Conservation (phyloP, 331 rosid genomes). For the Quercus phellos region DNA sequence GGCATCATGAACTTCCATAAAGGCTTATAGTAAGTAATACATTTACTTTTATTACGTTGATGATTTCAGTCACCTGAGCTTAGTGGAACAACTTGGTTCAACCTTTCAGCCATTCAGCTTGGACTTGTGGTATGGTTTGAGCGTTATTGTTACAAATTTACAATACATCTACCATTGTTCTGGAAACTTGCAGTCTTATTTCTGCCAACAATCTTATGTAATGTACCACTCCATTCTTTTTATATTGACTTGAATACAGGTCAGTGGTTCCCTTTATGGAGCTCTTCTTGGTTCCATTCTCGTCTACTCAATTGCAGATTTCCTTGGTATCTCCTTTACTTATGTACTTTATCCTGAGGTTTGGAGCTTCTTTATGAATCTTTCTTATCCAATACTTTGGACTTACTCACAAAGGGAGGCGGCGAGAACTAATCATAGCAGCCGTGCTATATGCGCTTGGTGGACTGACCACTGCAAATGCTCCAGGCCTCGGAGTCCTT, state of each 20-base stretch:
- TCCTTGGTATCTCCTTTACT: constrained; percentile 59
- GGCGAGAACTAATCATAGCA: constrained; percentile 69
- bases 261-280: constrained; percentile 91
- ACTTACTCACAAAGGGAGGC: constrained; percentile 55
- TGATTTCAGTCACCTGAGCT: constrained; percentile 77
- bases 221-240: background rate
- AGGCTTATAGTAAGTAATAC: background rate
- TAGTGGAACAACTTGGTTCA: constrained; percentile 80
- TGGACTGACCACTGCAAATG: constrained; percentile 56
- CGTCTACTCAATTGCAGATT: constrained; percentile 76
- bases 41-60: constrained; percentile 14
- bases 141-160: background rate
- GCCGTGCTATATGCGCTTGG: constrained; percentile 65
- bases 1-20: background rate
- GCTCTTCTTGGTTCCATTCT: constrained; percentile 89
- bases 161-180: constrained; percentile 4
- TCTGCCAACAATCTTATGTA: background rate
- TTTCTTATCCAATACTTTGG: constrained; percentile 20
- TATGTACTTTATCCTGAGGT: constrained; percentile 11
- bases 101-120: constrained; percentile 72
- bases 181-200: constrained; percentile 3
- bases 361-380: constrained; percentile 9
- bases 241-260: constrained; percentile 37
- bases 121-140: constrained; percentile 81
- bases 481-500: constrained; percentile 70